phyloP scores from a whole-genome alignment of 371 early-diverging fungal genomes.

The Chytridiales sp. region DNA sequence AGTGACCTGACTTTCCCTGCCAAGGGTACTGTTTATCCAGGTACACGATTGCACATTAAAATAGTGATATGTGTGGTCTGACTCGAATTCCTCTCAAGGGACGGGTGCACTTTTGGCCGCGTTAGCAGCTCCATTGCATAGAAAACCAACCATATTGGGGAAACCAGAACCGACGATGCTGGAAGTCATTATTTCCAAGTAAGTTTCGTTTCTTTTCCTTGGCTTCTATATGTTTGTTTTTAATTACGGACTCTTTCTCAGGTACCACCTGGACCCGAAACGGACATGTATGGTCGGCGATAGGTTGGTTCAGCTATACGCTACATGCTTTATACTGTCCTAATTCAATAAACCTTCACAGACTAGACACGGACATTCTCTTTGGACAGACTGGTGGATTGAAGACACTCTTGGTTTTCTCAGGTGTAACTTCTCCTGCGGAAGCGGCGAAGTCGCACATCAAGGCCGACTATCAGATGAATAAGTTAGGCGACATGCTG shows the following conservation, averaged over 20 bases:
- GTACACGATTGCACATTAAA: constrained; percentile 37
- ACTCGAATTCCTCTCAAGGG: constrained; percentile 45
- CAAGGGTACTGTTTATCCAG: constrained; percentile 72
- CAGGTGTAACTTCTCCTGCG: constrained; percentile 63
- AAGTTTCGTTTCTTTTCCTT: neutral
- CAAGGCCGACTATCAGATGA: constrained; percentile 19
- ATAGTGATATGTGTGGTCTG: neutral
- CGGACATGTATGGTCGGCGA: constrained; percentile 97
- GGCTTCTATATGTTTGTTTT: neutral
- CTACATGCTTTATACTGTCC: neutral
- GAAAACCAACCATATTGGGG: constrained; percentile 82
- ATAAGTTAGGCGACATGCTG: too few species aligned
- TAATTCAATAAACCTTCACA: neutral
- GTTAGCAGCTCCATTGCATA: constrained; percentile 66
- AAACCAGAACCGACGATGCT: constrained; percentile 93
- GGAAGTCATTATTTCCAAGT: constrained; percentile 76
- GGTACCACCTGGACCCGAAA: constrained; percentile 71
- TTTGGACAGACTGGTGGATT: constrained; percentile 89
- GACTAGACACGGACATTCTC: constrained; percentile 90
- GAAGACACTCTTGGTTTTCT: constrained; percentile 86
- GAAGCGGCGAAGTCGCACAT: neutral
- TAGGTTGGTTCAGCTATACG: too few species aligned
- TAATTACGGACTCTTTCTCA: constrained; percentile 19
- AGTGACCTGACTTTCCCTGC: constrained; percentile 87
- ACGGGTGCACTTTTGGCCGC: constrained; percentile 82